These are phyloP conservation scores for Beta macrorhiza DNA, from an alignment of 179 eudicot species.

Conservation along the genomic window DNA sequence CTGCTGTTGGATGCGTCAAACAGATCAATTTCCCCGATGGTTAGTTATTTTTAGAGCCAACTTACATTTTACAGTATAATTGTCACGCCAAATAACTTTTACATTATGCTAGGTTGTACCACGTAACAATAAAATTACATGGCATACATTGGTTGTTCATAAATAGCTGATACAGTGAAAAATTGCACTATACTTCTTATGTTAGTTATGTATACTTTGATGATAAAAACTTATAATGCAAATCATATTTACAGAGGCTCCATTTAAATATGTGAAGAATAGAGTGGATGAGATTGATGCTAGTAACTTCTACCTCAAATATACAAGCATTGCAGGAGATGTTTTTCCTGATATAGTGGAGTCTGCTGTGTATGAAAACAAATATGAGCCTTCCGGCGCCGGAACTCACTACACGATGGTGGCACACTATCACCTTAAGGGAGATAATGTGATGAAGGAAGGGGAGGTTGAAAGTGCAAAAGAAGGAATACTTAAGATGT, in stretches of 20 bases:
- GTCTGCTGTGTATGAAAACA: slow-evolving; percentile 15
- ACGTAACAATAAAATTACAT: too few species aligned
- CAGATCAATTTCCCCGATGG: slow-evolving; percentile 19
- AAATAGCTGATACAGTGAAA: not conserved
- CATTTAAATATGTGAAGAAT: slow-evolving; percentile 19
- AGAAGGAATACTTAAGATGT: slow-evolving; percentile 16
- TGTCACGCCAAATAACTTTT: too few species aligned
- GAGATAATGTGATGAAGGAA: slow-evolving; percentile 13
- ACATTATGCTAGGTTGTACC: not conserved
- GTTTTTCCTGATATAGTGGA: slow-evolving; percentile 14
- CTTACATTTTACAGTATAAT: not conserved
- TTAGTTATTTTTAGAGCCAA: not conserved
- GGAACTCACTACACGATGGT: slow-evolving; percentile 21
- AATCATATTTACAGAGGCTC: slow-evolving; percentile 11
- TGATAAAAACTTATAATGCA: not conserved
- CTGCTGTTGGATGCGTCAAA: slow-evolving; percentile 12
- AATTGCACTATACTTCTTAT: too few species aligned
- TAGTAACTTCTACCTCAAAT: slow-evolving; percentile 14
- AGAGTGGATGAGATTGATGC: slow-evolving; percentile 26
- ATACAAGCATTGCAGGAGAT: slow-evolving; percentile 25
- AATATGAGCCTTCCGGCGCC: not conserved
- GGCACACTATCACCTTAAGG: slow-evolving; percentile 26
- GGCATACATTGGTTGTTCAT: too few species aligned
- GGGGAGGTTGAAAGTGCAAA: slow-evolving; percentile 11
- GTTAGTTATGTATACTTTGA: too few species aligned